Base-by-base conservation (phyloP, 1,139 yeast genomes). In the Saccharomyces pastorianus region DNA sequence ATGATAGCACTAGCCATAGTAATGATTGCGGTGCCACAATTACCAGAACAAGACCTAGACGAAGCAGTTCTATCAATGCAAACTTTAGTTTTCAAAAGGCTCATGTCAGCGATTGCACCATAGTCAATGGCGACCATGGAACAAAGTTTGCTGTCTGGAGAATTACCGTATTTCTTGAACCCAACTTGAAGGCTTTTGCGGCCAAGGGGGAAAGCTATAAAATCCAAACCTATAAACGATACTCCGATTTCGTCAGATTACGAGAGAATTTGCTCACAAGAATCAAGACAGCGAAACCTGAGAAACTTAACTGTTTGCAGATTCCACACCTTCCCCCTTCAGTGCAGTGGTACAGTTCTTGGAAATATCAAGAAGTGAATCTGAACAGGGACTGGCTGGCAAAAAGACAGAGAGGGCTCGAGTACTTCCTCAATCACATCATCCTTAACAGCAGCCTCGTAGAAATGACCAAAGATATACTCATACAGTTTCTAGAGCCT, bases 331-430 rank as follows among this genome's bases (percentile, higher is more conserved):
- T 68, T 34, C 71, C 71, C 6, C 67, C 68, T 2, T 49, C 57
- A 2, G 62, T 67, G 11, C 62, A 62, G 8, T 68, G 71, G 71
- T 67, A 62, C 53, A 59, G 64, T 28, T 49, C 61, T 8, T 64
- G 69, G 66, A 55, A 62, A 14, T 64, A 65, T 52, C 59, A 60
- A 23, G 62, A 63, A 7, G 59, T 58, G 13, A 68, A 67, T 48
- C 54, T 65, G 23, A 56, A 65, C 50, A 59, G 54, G 42, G 56
- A 51, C 44, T 67, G 71, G 69, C 55, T 68, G 11, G 60, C 61
- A 13, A 59, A 58, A 17, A 59, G 71, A 47, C 62, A 67, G 29
- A 61, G 57, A 26, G 71, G 71, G 2, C 53, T 68, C 46, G 68
- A 68, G 47, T 56, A 51, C 51, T 68, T 67, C 52, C 51, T 67